Evolutionary conservation across 495 filamentous ascomycete genomes (phyloP).

Genomic region (Penicillium longicatenatum): DNA sequence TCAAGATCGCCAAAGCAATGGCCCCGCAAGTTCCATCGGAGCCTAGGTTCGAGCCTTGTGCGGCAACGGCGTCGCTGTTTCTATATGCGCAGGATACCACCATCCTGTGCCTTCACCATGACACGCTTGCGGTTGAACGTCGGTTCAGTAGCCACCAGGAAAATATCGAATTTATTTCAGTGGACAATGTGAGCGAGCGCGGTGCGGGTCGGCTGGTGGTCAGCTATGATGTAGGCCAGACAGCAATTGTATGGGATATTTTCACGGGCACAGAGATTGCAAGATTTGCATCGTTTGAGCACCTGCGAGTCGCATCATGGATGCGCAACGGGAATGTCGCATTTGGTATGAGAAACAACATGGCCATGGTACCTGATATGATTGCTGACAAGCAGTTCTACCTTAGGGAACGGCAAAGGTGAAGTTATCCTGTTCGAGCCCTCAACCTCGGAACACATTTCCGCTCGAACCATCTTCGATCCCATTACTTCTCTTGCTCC

Average conservation of each 20-base stretch:
- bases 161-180: conserved; percentile 77
- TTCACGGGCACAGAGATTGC: conserved; percentile 89
- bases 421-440: conserved; percentile 96
- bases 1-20: conserved; percentile 31
- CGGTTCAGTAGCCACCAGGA: conserved; percentile 84
- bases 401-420: conserved; percentile 79
- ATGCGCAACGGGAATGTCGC: conserved; percentile 98
- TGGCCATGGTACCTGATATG: background rate
- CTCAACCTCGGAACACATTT: conserved; percentile 88
- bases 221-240: conserved; percentile 89
- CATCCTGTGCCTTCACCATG: conserved; percentile 84
- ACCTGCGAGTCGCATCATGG: conserved; percentile 83
- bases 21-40: conserved; percentile 47
- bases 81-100: conserved; percentile 79
- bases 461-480: conserved; percentile 89
- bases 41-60: conserved; percentile 76
- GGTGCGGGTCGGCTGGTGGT: conserved; percentile 84
- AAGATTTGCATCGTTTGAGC: conserved; percentile 86
- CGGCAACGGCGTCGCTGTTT: conserved; percentile 83
- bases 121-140: conserved; percentile 86
- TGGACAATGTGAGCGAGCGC: conserved; percentile 89
- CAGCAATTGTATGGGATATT: conserved; percentile 95
- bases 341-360: conserved; percentile 66
- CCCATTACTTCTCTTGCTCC: conserved; percentile 91
- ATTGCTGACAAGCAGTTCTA: conserved; percentile 3